Conservation (phyloP, 2,329 filamentous ascomycete species). For the Beauveria varroae region DNA sequence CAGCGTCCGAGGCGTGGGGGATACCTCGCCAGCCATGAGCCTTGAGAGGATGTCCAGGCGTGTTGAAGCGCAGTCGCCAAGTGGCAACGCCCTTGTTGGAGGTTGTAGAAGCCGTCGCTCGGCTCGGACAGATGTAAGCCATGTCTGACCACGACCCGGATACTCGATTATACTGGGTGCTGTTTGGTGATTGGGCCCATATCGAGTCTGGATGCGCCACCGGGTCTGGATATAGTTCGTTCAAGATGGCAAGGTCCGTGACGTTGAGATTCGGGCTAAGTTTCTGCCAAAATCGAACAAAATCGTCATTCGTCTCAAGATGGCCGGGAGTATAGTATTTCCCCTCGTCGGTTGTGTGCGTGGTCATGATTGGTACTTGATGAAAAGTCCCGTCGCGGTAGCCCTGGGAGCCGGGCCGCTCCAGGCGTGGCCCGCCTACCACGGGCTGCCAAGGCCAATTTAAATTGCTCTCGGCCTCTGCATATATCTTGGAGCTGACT, state of each 20-base stretch:
- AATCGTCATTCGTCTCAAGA: constrained; percentile 28
- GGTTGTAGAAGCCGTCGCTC: constrained; percentile 35
- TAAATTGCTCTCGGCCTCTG: constrained; percentile 28
- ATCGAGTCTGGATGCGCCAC: constrained; percentile 25
- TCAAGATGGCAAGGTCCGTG: constrained; percentile 22
- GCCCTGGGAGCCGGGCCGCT: constrained; percentile 37
- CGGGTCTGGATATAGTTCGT: constrained; percentile 29
- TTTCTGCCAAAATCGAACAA: constrained; percentile 29
- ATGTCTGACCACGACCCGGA: constrained; percentile 37
- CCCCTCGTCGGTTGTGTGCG: constrained; percentile 27
- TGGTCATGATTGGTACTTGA: constrained; percentile 30
- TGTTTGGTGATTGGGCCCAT: constrained; percentile 29
- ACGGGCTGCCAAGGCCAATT: constrained; percentile 44
- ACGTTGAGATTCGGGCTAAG: constrained; percentile 23
- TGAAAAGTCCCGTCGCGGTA: constrained; percentile 30
- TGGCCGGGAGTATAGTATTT: constrained; percentile 25
- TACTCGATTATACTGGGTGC: constrained; percentile 36
- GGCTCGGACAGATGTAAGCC: constrained; percentile 35
- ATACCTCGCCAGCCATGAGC: constrained; percentile 26
- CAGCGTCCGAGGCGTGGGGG: constrained; percentile 29
- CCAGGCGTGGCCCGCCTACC: constrained; percentile 35
- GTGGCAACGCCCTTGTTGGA: constrained; percentile 25
- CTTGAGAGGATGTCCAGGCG: constrained; percentile 24
- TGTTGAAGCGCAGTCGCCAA: constrained; percentile 32
- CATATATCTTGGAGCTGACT: constrained; percentile 31